Evolutionary conservation across 2,329 filamentous ascomycete genomes (phyloP).

Genomic region (Xylaria sp.): DNA sequence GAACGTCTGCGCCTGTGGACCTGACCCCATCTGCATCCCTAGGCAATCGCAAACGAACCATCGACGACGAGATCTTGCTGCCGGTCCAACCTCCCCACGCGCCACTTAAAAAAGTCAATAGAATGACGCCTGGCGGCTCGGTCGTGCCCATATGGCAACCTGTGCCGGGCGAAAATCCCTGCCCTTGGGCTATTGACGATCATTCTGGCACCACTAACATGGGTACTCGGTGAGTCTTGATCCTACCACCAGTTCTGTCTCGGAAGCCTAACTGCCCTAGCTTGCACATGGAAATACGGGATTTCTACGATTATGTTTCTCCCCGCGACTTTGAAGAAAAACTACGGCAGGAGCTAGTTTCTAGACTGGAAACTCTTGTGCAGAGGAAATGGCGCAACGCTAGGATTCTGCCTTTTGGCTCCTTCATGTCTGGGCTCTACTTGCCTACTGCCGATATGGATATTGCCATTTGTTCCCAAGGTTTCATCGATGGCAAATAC

Average conservation of each 20-base stretch:
- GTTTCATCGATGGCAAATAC: conserved; percentile 64
- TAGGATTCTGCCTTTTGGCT: conserved; percentile 83
- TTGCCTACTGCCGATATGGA: conserved; percentile 88
- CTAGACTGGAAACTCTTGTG: conserved; percentile 71
- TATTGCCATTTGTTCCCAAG: conserved; percentile 76
- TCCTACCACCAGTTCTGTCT: background rate
- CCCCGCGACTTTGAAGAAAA: conserved; percentile 80
- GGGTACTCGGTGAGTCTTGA: conserved; percentile 64
- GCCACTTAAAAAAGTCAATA: conserved; percentile 61
- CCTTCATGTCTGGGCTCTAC: conserved; percentile 84
- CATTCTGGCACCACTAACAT: conserved; percentile 64
- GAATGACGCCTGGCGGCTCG: conserved; percentile 60
- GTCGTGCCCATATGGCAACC: conserved; percentile 64
- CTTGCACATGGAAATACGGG: conserved; percentile 87
- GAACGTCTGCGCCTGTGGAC: conserved; percentile 41
- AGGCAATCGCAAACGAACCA: conserved; percentile 78
- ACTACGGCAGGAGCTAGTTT: conserved; percentile 77
- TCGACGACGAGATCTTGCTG: conserved; percentile 68
- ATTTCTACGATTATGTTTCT: conserved; percentile 87
- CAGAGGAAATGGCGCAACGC: conserved; percentile 67
- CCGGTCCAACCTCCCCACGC: conserved; percentile 62
- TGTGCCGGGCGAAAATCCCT: conserved; percentile 53
- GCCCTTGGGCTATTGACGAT: conserved; percentile 72
- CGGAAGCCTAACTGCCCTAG: conserved; percentile 54
- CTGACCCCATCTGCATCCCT: conserved; percentile 58